Conservation (phyloP, 495 filamentous ascomycete genomes). For the Cercophora scortea region DNA sequence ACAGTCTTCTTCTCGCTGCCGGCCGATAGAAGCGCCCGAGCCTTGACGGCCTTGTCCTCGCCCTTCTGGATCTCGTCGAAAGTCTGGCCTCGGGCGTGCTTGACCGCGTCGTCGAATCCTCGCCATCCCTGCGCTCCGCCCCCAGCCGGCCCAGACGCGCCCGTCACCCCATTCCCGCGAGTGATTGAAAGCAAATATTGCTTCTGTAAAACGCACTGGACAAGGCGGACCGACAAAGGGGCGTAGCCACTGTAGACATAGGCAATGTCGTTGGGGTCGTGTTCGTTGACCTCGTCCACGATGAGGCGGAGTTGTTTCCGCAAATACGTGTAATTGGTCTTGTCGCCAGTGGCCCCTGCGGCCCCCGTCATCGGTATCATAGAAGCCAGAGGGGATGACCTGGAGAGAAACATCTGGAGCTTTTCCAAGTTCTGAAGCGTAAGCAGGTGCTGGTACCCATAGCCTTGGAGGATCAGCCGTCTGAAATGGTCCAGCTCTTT, state of each 20-base stretch:
- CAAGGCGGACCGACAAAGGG: conserved; percentile 81
- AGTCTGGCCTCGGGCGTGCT: conserved; percentile 74
- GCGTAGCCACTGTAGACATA: conserved; percentile 98
- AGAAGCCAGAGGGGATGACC: conserved; percentile 58
- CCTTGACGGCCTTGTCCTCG: conserved; percentile 85
- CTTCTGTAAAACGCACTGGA: conserved; percentile 95
- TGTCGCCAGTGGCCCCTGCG: conserved; percentile 48
- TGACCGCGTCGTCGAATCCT: conserved; percentile 82
- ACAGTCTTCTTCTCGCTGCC: conserved; percentile 71
- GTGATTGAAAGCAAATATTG: conserved; percentile 65
- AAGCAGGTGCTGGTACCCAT: conserved; percentile 88
- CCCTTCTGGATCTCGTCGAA: conserved; percentile 92
- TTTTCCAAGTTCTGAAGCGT: conserved; percentile 88
- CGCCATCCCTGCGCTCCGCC: conserved; percentile 72
- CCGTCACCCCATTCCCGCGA: conserved; percentile 43
- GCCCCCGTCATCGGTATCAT: conserved; percentile 60
- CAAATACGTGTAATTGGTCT: conserved; percentile 86
- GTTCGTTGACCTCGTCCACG: conserved; percentile 93
- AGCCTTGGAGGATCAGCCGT: conserved; percentile 78
- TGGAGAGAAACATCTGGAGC: conserved; percentile 70
- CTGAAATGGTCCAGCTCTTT: conserved; percentile 87
- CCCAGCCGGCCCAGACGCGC: conserved; percentile 37
- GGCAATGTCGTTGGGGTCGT: conserved; percentile 91
- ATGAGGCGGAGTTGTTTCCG: conserved; percentile 81
- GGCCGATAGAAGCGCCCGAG: conserved; percentile 73